phyloP scores from a whole-genome alignment of 2,329 filamentous ascomycete genomes.

The Talaromyces islandicus region DNA sequence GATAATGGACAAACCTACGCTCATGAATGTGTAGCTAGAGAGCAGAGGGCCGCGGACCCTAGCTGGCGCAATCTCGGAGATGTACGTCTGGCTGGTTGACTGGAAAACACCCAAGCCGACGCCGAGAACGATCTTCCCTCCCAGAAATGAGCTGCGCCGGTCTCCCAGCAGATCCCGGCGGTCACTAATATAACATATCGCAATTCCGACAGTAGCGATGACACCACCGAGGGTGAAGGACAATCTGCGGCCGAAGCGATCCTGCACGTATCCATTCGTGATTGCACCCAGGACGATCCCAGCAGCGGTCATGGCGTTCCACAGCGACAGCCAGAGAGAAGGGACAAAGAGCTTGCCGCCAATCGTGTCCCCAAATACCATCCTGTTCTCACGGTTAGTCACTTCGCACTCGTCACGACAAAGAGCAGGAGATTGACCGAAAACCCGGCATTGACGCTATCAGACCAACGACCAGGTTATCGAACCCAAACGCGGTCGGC shows the following conservation, averaged over 20 bases:
- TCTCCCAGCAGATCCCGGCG: neutral
- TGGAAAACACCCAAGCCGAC: neutral
- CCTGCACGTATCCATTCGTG: neutral
- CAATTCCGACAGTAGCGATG: neutral
- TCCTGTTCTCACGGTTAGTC: no score
- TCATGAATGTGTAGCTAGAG: no score
- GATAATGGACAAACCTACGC: no score
- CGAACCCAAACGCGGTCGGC: neutral
- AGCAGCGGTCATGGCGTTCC: neutral
- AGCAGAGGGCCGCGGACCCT: no score
- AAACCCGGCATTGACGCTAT: neutral
- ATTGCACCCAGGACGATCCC: neutral
- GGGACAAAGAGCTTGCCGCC: neutral
- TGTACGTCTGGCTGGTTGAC: neutral
- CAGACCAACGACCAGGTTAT: neutral
- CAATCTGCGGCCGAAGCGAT: neutral
- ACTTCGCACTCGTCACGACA: neutral
- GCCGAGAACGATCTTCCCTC: neutral
- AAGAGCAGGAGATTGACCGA: neutral
- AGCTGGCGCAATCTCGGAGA: neutral
- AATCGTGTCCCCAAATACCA: neutral
- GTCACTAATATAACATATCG: neutral
- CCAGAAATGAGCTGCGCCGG: neutral
- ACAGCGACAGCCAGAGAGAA: neutral
- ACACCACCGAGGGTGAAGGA: neutral